Evolutionary conservation across 2,329 filamentous ascomycete species (phyloP), one percentile per base, ranked within the genome.

Genomic region (Colletotrichum noveboracense): DNA sequence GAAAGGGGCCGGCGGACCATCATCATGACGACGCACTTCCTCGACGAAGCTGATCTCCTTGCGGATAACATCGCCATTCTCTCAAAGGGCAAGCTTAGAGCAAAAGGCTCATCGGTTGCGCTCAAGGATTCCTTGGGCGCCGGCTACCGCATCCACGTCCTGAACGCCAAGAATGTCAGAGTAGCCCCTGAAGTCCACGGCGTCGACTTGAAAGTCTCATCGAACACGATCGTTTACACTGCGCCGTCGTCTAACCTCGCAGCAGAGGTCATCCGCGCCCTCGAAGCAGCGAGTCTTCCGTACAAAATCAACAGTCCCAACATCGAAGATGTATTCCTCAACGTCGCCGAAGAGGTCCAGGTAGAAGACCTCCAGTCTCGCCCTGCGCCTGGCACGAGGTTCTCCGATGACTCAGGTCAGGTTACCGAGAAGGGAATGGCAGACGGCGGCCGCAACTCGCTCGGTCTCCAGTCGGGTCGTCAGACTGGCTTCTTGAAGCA

Each of bases 241-340:
- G 91, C 96, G 1, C 87, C 91, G 0, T 90, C 93, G 6, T 97
- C 95, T 1, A 86, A 87, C 18, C 88, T 93, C 56, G 95, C 95
- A 0, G 94, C 95, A 0, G 84, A 89, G 2, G 93, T 96, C 58
- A 94, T 98, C 77, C 89, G 89, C 56, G 83, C 89, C 7, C 88
- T 98, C 1, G 94, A 98, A 82, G 84, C 87, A 1, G 86, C 88
- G 2, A 91, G 92, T 0, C 89, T 97, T 43, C 94, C 97, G 72
- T 98, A 98, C 82, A 93, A 96, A 70, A 94, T 98, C 78, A 94
- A 94, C 18, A 95, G 95, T 0, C 96, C 96, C 1, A 97, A 95
- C 0, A 96, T 98, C 48, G 96, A 98, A 82, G 96, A 98, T 79
- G 96, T 98, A 0, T 98, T 98, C 83, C 86, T 98, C 30, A 93